These are phyloP conservation scores for Hymenoscyphus fraxineus DNA, from an alignment of 2,329 filamentous ascomycete genomes.

Conservation along the genomic window DNA sequence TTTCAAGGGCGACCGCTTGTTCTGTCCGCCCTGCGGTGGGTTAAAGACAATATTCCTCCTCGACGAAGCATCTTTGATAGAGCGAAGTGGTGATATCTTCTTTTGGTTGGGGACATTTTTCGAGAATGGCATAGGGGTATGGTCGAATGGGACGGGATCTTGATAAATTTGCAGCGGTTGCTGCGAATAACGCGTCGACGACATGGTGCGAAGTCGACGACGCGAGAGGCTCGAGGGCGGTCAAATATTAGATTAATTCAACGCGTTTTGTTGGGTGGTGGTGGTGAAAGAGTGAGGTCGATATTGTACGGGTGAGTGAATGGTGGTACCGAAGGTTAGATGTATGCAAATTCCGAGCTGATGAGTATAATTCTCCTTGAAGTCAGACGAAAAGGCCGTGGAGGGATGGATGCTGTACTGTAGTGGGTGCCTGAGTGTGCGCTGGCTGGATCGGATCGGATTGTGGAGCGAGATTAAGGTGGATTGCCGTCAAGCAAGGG, in stretches of 20 bases:
- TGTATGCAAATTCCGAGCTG: slow-evolving; percentile 15
- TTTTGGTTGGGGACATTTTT: slow-evolving; percentile 23
- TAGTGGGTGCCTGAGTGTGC: slow-evolving; percentile 28
- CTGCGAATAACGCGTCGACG: slow-evolving; percentile 50
- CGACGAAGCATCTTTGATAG: slow-evolving; percentile 37
- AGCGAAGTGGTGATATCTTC: slow-evolving; percentile 39
- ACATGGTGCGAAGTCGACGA: slow-evolving; percentile 38
- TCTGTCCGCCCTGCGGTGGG: slow-evolving; percentile 48
- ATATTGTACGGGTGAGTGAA: slow-evolving; percentile 37
- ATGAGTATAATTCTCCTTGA: slow-evolving; percentile 18
- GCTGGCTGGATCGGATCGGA: slow-evolving; percentile 32
- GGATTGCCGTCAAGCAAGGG: slow-evolving; percentile 33
- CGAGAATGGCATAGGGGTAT: slow-evolving; percentile 32
- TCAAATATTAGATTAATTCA: slow-evolving; percentile 4
- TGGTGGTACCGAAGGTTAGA: slow-evolving; percentile 26
- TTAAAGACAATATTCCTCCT: slow-evolving; percentile 65
- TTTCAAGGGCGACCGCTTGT: slow-evolving; percentile 68
- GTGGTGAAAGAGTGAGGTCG: slow-evolving; percentile 58
- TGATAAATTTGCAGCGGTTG: slow-evolving; percentile 56
- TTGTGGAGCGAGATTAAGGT: slow-evolving; percentile 35
- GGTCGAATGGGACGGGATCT: slow-evolving; percentile 46
- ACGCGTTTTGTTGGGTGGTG: slow-evolving; percentile 38
- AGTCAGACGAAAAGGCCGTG: slow-evolving; percentile 20
- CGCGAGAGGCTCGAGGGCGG: slow-evolving; percentile 19
- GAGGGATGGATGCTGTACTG: slow-evolving; percentile 25